Conservation (phyloP, 768 basidiomycete genomes). For the Xanthoconium stramineum region DNA sequence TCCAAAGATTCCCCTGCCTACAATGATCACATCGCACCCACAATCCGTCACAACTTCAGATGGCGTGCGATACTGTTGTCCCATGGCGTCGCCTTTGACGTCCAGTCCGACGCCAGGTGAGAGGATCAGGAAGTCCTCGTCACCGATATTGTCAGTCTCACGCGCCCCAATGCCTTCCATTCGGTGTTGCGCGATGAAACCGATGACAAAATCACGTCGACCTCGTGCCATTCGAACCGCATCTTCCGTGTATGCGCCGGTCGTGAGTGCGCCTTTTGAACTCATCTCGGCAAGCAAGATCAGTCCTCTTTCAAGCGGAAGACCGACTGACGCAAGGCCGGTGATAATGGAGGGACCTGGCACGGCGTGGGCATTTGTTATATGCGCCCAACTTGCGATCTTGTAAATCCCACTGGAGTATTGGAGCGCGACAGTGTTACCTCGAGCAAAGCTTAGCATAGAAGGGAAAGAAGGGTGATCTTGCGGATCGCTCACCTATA, state of each 20-base stretch:
- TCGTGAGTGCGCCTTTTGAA: constrained; percentile 80
- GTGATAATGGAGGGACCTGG: constrained; percentile 93
- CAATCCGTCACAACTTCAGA: constrained; percentile 72
- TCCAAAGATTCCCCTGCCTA: constrained; percentile 93
- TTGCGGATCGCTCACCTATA: constrained; percentile 61
- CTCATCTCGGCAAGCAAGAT: constrained; percentile 97
- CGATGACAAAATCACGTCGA: constrained; percentile 85
- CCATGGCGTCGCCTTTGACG: constrained; percentile 75
- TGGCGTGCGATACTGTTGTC: constrained; percentile 94
- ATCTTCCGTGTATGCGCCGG: constrained; percentile 76
- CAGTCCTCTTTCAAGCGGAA: constrained; percentile 78
- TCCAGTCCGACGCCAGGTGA: constrained; percentile 93
- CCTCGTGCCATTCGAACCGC: constrained; percentile 86
- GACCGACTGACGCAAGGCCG: constrained; percentile 85
- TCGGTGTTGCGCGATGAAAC: constrained; percentile 89
- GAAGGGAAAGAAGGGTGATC: background rate
- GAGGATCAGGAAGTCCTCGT: constrained; percentile 85
- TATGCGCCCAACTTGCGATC: constrained; percentile 93
- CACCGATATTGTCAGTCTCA: constrained; percentile 27
- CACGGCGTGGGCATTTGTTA: constrained; percentile 95
- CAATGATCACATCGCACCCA: constrained; percentile 96
- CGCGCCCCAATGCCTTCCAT: constrained; percentile 63
- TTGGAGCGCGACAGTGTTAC: constrained; percentile 94
- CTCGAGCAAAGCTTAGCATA: constrained; percentile 39
- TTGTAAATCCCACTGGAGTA: constrained; percentile 91